Evolutionary conservation across 208 protist species (phyloP).

Genomic region (Naegleria fowleri): DNA sequence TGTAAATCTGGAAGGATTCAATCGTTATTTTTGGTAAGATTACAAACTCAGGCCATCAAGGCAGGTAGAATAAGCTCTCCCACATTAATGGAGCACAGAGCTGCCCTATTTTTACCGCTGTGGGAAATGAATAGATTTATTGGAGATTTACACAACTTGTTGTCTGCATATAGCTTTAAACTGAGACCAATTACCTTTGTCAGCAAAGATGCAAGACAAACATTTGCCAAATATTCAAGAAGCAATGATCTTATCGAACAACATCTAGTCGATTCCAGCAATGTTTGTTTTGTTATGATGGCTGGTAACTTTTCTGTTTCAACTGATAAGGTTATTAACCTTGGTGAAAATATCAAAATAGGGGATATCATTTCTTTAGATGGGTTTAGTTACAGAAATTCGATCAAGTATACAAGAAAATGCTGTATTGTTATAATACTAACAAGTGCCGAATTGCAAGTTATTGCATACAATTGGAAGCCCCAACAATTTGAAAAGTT

Average conservation of each 20-base stretch:
- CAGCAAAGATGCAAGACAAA: neutral
- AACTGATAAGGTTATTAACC: neutral
- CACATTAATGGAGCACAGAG: neutral
- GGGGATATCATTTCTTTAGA: neutral
- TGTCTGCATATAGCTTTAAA: neutral
- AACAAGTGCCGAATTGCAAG: neutral
- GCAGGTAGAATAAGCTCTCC: neutral
- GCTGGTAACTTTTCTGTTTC: neutral
- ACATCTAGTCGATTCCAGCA: neutral
- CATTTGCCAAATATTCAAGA: neutral
- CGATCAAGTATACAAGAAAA: conserved; percentile 19
- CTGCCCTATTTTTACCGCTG: neutral
- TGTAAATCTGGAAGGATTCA: neutral
- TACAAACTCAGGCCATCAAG: neutral
- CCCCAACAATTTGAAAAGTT: conserved; percentile 33
- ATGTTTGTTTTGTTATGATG: neutral
- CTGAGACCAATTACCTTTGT: neutral
- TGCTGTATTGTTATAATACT: conserved; percentile 29
- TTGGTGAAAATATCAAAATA: neutral
- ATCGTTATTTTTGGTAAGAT: neutral
- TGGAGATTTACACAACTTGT: neutral
- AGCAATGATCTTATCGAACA: neutral
- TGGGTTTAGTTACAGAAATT: neutral
- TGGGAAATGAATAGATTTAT: conserved; percentile 20
- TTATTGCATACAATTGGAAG: conserved; percentile 40